These are phyloP conservation scores for Begonia masoniana DNA, from an alignment of 306 rosid genomes.

Conservation along the genomic window DNA sequence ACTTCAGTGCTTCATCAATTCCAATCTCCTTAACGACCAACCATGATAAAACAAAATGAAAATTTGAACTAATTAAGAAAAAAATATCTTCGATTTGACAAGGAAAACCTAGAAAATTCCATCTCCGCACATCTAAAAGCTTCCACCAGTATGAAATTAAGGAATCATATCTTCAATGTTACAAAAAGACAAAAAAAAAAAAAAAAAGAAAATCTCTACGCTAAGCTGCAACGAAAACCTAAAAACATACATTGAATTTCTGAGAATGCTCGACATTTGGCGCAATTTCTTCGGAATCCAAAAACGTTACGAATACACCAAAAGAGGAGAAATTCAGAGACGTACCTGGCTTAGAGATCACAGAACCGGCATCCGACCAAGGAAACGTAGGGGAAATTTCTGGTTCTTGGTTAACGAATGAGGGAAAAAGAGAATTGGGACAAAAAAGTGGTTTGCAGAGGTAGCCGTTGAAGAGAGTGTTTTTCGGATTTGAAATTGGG, in stretches of 20 bases:
- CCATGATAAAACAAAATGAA: neutral
- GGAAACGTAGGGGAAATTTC: constrained; percentile 11
- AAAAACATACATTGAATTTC: neutral
- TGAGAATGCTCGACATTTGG: neutral
- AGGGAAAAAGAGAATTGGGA: constrained; percentile 9
- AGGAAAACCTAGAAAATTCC: neutral
- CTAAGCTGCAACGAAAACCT: neutral
- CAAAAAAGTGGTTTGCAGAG: constrained; percentile 2
- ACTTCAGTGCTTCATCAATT: neutral
- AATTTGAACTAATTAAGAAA: neutral
- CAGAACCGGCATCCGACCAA: constrained; percentile 11
- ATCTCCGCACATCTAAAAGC: neutral
- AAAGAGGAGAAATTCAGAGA: constrained; percentile 20
- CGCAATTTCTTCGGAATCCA: constrained; percentile 5
- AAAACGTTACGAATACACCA: constrained; percentile 12
- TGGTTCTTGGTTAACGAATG: constrained; percentile 12
- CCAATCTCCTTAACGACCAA: neutral
- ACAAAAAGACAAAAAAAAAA: neutral
- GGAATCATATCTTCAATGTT: neutral
- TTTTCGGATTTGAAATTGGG: constrained; percentile 14
- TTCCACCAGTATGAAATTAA: neutral
- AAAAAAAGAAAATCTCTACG: neutral
- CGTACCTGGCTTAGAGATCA: constrained; percentile 24
- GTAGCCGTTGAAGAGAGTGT: constrained; percentile 23
- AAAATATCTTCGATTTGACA: neutral